phyloP scores from a whole-genome alignment of 2,329 filamentous ascomycete genomes.

The Huntiella abstrusa region DNA sequence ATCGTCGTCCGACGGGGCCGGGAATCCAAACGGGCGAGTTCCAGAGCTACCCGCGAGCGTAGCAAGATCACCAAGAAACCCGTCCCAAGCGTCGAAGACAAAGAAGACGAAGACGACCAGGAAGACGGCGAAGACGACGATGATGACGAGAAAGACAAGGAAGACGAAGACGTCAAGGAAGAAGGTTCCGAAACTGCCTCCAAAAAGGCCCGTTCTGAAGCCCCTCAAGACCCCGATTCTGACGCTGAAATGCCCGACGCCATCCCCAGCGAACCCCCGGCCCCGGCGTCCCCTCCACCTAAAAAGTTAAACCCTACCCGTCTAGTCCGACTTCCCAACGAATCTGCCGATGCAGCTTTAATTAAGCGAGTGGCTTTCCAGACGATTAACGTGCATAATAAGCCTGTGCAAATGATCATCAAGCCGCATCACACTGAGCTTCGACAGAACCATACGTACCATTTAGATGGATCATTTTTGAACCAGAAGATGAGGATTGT shows the following conservation, averaged over 20 bases:
- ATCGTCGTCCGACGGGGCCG: background rate
- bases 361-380: constrained; percentile 23
- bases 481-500: constrained; percentile 11
- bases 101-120: background rate
- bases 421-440: constrained; percentile 9
- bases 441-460: constrained; percentile 10
- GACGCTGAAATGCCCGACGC: too few species aligned
- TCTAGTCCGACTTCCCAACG: background rate
- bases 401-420: constrained; percentile 47
- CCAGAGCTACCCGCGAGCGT: constrained; percentile 6
- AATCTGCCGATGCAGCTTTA: constrained; percentile 4
- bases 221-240: too few species aligned
- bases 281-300: background rate
- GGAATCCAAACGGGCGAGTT: background rate
- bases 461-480: constrained; percentile 8
- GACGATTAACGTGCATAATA: constrained; percentile 52
- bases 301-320: background rate
- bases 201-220: too few species aligned
- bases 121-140: background rate
- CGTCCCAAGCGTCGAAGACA: constrained; percentile 1
- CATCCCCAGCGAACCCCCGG: too few species aligned
- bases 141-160: background rate
- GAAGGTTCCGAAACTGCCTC: too few species aligned
- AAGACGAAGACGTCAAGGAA: background rate
- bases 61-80: constrained; percentile 6